These are phyloP conservation scores for Fusarium annulatum DNA, from an alignment of 2,329 filamentous ascomycete species.

Conservation along the genomic window DNA sequence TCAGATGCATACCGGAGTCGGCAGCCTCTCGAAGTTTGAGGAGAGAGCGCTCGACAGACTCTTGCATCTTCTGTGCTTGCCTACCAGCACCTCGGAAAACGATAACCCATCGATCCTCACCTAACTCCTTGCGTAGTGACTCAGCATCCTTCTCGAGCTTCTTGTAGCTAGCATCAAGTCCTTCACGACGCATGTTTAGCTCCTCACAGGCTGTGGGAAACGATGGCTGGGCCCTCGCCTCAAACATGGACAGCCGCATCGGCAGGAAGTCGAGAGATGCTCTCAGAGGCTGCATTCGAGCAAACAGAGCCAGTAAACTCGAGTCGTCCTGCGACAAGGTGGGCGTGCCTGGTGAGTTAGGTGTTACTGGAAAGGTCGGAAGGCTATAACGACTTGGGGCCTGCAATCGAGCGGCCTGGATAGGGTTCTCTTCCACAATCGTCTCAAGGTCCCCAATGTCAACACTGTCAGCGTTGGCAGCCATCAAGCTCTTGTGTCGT, in stretches of 20 bases:
- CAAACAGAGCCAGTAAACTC: slow-evolving; percentile 88
- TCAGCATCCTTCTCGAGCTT: slow-evolving; percentile 92
- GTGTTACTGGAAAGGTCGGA: slow-evolving; percentile 70
- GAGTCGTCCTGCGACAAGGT: slow-evolving; percentile 81
- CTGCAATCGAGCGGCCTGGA: slow-evolving; percentile 61
- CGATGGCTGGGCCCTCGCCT: slow-evolving; percentile 77
- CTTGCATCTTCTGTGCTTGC: slow-evolving; percentile 96
- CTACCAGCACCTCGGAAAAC: slow-evolving; percentile 93
- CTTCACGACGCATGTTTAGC: slow-evolving; percentile 77
- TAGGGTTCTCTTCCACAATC: slow-evolving; percentile 88
- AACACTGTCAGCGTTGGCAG: slow-evolving; percentile 69
- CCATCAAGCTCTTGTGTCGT: slow-evolving; percentile 81
- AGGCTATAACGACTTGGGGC: slow-evolving; percentile 76
- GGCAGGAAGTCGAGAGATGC: slow-evolving; percentile 95
- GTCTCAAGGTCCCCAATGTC: slow-evolving; percentile 93
- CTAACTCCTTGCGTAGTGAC: slow-evolving; percentile 86
- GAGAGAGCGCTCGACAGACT: slow-evolving; percentile 90
- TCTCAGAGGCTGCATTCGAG: slow-evolving; percentile 91
- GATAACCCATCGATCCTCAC: slow-evolving; percentile 94
- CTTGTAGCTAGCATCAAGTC: slow-evolving; percentile 86
- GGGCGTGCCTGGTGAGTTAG: slow-evolving; percentile 67
- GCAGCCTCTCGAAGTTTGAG: slow-evolving; percentile 83
- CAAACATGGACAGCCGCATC: slow-evolving; percentile 91
- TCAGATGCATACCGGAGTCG: slow-evolving; percentile 78
- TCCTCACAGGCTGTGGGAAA: slow-evolving; percentile 95